Evolutionary conservation across 2,329 filamentous ascomycete species (phyloP).

Genomic region (Diplodia mutila): DNA sequence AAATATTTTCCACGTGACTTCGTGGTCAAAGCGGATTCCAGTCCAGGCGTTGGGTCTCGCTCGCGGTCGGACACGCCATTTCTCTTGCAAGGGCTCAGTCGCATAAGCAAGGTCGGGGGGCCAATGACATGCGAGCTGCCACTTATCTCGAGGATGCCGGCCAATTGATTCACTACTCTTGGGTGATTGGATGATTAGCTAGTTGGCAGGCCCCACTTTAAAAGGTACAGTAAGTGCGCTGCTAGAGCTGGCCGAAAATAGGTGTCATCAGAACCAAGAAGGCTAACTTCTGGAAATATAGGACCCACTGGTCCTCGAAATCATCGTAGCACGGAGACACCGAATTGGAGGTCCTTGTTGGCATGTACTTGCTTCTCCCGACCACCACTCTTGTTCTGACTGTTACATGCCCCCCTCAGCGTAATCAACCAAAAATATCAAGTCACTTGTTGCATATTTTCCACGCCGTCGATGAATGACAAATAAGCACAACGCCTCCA

Average conservation of each 20-base stretch:
- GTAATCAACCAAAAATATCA: neutral
- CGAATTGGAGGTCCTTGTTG: too few relatives aligned
- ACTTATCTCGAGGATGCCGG: neutral
- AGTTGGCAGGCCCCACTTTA: too few relatives aligned
- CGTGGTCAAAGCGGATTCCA: neutral
- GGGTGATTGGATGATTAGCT: neutral
- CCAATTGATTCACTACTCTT: neutral
- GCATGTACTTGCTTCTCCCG: too few relatives aligned
- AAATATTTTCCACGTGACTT: neutral
- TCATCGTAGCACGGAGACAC: too few relatives aligned
- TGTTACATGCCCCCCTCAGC: neutral
- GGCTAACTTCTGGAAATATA: too few relatives aligned
- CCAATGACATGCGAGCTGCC: neutral
- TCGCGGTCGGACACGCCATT: neutral
- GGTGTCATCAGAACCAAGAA: too few relatives aligned
- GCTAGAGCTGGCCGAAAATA: too few relatives aligned
- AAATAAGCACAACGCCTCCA: neutral
- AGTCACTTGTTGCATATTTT: too few relatives aligned
- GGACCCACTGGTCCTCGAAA: too few relatives aligned
- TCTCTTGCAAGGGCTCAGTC: neutral
- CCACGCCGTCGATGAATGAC: neutral
- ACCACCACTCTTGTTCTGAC: neutral
- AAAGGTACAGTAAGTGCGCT: too few relatives aligned
- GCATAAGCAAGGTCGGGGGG: neutral
- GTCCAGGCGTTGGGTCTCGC: too few relatives aligned